A percentile compares a stretch with the other conserved stretches of the same genome.
Conservation (phyloP, 192 early-diverging fungal species). For the Irineochytrium annulatum region DNA sequence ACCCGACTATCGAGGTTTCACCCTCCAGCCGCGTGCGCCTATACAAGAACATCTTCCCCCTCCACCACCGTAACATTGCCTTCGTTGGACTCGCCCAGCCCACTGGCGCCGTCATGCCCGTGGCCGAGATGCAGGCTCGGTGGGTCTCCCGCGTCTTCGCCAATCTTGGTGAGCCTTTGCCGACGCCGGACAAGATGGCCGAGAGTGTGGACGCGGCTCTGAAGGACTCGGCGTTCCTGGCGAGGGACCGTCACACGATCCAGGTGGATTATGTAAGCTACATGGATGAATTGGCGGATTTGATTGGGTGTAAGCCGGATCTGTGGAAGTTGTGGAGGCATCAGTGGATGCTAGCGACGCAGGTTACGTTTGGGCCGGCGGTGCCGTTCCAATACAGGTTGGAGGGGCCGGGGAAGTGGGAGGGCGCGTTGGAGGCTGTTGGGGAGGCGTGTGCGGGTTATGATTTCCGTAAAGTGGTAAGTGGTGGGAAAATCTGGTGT, state of each 20-base stretch:
- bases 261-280: constrained; percentile 43
- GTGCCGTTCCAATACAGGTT: constrained; percentile 30
- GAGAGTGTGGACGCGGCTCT: constrained; percentile 28
- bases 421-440: constrained; percentile 27
- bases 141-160: constrained; percentile 43
- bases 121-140: constrained; percentile 53
- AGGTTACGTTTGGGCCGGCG: constrained; percentile 36
- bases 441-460: constrained; percentile 25
- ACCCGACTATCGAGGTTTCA: no score
- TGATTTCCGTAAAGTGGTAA: constrained; percentile 25
- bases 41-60: constrained; percentile 57
- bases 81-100: constrained; percentile 57
- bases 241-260: constrained; percentile 48
- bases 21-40: constrained; percentile 33
- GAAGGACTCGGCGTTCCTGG: constrained; percentile 20
- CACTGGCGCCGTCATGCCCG: constrained; percentile 50
- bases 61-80: constrained; percentile 47
- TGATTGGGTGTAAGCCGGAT: constrained; percentile 45
- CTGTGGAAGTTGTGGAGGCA: constrained; percentile 25
- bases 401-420: constrained; percentile 24
- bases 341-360: constrained; percentile 19
- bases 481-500: neutral
- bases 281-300: constrained; percentile 40
- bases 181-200: constrained; percentile 43
- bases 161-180: constrained; percentile 30